These are phyloP conservation scores for Coniophora puteana DNA, from an alignment of 1,284 basidiomycete genomes.

Conservation along the genomic window DNA sequence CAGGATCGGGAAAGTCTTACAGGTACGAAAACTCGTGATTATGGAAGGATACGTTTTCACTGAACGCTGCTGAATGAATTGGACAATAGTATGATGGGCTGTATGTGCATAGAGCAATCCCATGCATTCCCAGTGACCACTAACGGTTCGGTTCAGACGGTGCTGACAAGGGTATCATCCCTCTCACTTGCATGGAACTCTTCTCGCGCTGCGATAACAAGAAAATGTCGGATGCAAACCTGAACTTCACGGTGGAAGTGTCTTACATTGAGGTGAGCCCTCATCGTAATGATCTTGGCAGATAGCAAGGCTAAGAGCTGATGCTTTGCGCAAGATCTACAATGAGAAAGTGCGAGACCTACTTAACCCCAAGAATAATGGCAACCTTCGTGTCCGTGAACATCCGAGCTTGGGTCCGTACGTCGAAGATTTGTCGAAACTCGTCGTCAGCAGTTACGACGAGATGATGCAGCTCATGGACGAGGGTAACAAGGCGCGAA, in stretches of 20 bases:
- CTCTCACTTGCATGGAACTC: conserved; percentile 90
- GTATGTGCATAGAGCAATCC: conserved; percentile 50
- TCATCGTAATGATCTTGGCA: conserved; percentile 6
- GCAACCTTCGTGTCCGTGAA: conserved; percentile 94
- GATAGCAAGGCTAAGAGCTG: too few species aligned
- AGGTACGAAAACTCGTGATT: too few species aligned
- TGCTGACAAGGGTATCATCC: conserved; percentile 95
- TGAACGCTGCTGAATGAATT: background rate
- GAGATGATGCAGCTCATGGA: conserved; percentile 99
- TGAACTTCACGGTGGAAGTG: conserved; percentile 90
- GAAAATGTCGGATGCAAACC: conserved; percentile 59
- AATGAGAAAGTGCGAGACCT: conserved; percentile 98
- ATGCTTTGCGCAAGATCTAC: conserved; percentile 65
- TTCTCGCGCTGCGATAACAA: conserved; percentile 81
- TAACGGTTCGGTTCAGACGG: conserved; percentile 61
- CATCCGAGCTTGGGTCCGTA: conserved; percentile 95
- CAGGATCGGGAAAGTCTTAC: conserved; percentile 87
- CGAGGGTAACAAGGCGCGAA: conserved; percentile 97
- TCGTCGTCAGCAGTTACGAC: conserved; percentile 86
- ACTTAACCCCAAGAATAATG: conserved; percentile 95
- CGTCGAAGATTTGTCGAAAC: conserved; percentile 94
- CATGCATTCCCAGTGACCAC: conserved; percentile 15
- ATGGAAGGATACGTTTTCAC: conserved; percentile 12
- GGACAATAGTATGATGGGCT: conserved; percentile 93
- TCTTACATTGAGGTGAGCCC: conserved; percentile 87